phyloP scores from a whole-genome alignment of 805 yeast genomes.

The Candida takata region DNA sequence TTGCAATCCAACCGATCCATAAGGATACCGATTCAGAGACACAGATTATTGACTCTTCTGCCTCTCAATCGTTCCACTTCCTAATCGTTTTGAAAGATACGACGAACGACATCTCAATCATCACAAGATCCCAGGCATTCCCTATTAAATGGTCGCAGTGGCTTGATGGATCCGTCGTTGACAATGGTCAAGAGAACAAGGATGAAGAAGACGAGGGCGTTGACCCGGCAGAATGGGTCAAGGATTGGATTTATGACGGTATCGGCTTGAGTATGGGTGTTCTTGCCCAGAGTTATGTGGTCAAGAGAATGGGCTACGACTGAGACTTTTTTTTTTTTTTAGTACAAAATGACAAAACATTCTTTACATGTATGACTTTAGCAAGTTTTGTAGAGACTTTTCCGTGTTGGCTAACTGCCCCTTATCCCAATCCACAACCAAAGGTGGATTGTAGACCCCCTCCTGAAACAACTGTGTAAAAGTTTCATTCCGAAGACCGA shows the following conservation, averaged over 20 bases:
- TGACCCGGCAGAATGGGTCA: constrained; percentile 79
- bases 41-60: constrained; percentile 32
- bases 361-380: constrained; percentile 10
- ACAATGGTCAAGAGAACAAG: constrained; percentile 19
- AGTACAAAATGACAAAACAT: too few species aligned
- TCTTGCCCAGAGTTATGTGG: constrained; percentile 84
- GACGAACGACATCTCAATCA: constrained; percentile 65
- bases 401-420: constrained; percentile 45
- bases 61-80: constrained; percentile 58
- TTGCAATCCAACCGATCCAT: constrained; percentile 41
- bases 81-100: constrained; percentile 71
- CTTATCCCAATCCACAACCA: constrained; percentile 59
- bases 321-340: not conserved
- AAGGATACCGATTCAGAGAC: constrained; percentile 22
- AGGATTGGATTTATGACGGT: constrained; percentile 74
- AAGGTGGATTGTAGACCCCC: constrained; percentile 34
- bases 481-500: constrained; percentile 6
- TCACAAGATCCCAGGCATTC: constrained; percentile 81
- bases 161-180: constrained; percentile 41
- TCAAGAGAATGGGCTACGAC: constrained; percentile 66
- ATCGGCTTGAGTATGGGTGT: constrained; percentile 76
- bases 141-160: constrained; percentile 91
- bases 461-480: constrained; percentile 13
- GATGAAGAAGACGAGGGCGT: constrained; percentile 41
- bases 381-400: constrained; percentile 25